A percentile compares a stretch with the other conserved stretches of the same genome.
These are phyloP conservation scores for Wickerhamiella musiphila DNA, from an alignment of 805 yeast genomes.

Conservation along the genomic window DNA sequence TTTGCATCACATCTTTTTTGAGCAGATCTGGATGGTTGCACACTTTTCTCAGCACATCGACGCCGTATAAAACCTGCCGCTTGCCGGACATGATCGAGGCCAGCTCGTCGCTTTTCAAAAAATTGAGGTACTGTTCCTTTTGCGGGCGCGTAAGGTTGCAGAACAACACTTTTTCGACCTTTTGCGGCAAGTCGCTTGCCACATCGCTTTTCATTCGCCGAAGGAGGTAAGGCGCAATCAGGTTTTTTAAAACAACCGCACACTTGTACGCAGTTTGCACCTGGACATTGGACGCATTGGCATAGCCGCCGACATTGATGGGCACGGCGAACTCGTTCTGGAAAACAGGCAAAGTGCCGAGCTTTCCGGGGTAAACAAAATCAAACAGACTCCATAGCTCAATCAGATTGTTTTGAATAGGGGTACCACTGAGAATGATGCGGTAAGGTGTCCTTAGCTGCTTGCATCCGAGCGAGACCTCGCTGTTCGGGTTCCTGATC, in stretches of 20 bases:
- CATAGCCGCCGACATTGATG: constrained; percentile 93
- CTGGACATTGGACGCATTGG: constrained; percentile 88
- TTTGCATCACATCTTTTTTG: constrained; percentile 25
- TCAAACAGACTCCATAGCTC: constrained; percentile 94
- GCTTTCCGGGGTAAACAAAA: constrained; percentile 82
- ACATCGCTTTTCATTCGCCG: constrained; percentile 85
- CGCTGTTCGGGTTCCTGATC: constrained; percentile 86
- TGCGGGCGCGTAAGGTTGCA: constrained; percentile 71
- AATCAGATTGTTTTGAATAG: constrained; percentile 80
- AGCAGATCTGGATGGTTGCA: constrained; percentile 93
- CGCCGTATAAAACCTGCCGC: constrained; percentile 72
- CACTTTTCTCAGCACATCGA: constrained; percentile 75
- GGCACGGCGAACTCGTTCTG: constrained; percentile 86
- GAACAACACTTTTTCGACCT: constrained; percentile 84
- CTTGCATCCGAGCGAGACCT: constrained; percentile 70
- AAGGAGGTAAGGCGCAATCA: constrained; percentile 76
- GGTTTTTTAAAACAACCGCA: constrained; percentile 75
- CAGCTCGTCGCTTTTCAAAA: constrained; percentile 61
- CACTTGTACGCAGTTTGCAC: constrained; percentile 94
- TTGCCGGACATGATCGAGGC: constrained; percentile 54
- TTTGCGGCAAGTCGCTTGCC: constrained; percentile 84
- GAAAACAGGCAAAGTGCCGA: constrained; percentile 90
- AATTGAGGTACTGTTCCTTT: constrained; percentile 52
- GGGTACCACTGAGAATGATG: constrained; percentile 84
- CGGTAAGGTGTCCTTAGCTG: constrained; percentile 72